Evolutionary conservation across 768 basidiomycete genomes (phyloP).

Genomic region (Tulasnella sp.): DNA sequence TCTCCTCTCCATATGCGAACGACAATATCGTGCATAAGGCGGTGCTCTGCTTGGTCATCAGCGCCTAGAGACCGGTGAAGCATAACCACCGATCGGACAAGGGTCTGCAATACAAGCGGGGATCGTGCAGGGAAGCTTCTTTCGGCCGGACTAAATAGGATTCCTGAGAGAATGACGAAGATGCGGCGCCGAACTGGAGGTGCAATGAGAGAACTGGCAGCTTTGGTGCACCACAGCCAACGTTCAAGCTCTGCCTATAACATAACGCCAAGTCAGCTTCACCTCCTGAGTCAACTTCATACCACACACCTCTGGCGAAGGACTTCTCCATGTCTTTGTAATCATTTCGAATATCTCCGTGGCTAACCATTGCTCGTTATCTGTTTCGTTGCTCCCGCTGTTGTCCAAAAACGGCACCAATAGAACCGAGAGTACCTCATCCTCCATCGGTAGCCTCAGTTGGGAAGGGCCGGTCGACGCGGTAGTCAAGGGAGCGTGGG

Average conservation of each 20-base stretch:
- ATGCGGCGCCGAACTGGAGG: slow-evolving; percentile 48
- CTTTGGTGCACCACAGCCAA: slow-evolving; percentile 67
- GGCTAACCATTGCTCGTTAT: slow-evolving; percentile 54
- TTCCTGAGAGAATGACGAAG: slow-evolving; percentile 46
- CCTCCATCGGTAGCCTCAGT: slow-evolving; percentile 44
- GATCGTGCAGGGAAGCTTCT: slow-evolving; percentile 2
- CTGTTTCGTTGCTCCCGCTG: slow-evolving; percentile 31
- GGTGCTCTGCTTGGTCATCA: slow-evolving; percentile 1
- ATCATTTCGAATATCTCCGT: slow-evolving; percentile 60
- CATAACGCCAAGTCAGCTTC: slow-evolving; percentile 31
- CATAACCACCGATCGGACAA: slow-evolving; percentile 19
- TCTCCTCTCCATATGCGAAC: slow-evolving; percentile 36
- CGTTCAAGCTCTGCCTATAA: slow-evolving; percentile 48
- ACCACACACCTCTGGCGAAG: slow-evolving; percentile 50
- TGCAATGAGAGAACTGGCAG: slow-evolving; percentile 43
- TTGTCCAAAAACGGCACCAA: slow-evolving; percentile 42
- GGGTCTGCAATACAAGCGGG: slow-evolving; percentile 21
- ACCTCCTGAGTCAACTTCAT: not conserved
- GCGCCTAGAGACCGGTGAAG: slow-evolving; percentile 14
- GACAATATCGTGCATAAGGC: not conserved
- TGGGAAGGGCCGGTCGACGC: slow-evolving; percentile 16
- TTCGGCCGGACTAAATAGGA: slow-evolving; percentile 41
- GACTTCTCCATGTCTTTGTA: slow-evolving; percentile 52
- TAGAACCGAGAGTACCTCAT: slow-evolving; percentile 54
- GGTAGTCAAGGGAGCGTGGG: slow-evolving; percentile 46